These are phyloP conservation scores for Solanum sitiens DNA, from an alignment of 257 asterid genomes.

Conservation along the genomic window DNA sequence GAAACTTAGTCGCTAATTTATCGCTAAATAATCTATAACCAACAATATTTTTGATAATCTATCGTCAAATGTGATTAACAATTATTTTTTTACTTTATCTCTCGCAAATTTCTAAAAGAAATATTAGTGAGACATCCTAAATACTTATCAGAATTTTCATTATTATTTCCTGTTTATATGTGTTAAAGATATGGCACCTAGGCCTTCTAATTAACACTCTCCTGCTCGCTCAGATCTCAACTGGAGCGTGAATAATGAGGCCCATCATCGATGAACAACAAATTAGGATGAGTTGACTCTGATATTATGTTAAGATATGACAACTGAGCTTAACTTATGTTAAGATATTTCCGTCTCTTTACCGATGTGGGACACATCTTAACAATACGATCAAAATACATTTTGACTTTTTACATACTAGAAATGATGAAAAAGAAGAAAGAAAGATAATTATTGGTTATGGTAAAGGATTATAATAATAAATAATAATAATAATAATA, in stretches of 20 bases:
- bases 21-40: background rate
- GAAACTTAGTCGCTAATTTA: background rate
- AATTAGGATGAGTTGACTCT: too few species aligned
- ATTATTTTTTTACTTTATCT: background rate
- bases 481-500: background rate
- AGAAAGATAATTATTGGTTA: background rate
- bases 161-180: background rate
- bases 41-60: background rate
- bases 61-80: background rate
- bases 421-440: background rate
- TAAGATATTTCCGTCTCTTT: too few species aligned
- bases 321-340: accelerated
- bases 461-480: background rate
- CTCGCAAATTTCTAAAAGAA: background rate
- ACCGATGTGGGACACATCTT: too few species aligned
- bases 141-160: background rate
- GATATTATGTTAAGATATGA: background rate
- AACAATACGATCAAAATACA: background rate
- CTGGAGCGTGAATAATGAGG: too few species aligned
- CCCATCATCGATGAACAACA: too few species aligned
- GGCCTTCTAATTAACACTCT: too few species aligned
- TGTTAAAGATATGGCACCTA: too few species aligned
- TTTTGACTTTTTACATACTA: background rate
- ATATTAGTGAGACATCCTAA: background rate
- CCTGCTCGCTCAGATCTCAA: too few species aligned